phyloP scores from a whole-genome alignment of 2,329 filamentous ascomycete species.

The Zarea fungicola region DNA sequence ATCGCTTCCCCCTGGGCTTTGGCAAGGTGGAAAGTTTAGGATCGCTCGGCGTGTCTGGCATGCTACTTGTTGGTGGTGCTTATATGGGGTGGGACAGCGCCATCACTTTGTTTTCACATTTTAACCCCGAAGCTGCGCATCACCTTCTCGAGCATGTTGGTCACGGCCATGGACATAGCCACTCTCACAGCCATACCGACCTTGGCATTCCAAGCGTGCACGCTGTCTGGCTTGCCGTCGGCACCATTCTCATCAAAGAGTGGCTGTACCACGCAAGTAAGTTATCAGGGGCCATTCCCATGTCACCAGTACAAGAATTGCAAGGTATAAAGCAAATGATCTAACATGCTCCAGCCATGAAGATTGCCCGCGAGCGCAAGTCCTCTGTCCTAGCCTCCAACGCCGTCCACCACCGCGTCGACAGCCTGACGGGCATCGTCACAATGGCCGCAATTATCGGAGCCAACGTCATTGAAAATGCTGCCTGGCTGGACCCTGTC shows the following conservation, averaged over 20 bases:
- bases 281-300: conserved; percentile 38
- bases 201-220: conserved; percentile 72
- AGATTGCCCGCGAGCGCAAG: conserved; percentile 87
- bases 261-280: conserved; percentile 95
- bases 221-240: conserved; percentile 88
- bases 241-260: conserved; percentile 88
- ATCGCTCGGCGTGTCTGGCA: conserved; percentile 84
- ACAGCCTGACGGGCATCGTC: conserved; percentile 91
- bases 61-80: conserved; percentile 81
- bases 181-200: conserved; percentile 44
- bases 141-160: conserved; percentile 55
- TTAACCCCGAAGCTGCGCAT: conserved; percentile 64
- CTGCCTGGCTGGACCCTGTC: conserved; percentile 89
- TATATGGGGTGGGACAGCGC: conserved; percentile 84
- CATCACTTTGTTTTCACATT: conserved; percentile 62
- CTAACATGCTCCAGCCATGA: conserved; percentile 64
- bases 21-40: conserved; percentile 98
- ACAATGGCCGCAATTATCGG: conserved; percentile 84
- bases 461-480: conserved; percentile 78
- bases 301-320: neutral
- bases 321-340: conserved; percentile 6
- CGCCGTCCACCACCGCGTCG: conserved; percentile 91
- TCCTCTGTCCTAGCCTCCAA: conserved; percentile 95
- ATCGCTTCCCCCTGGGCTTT: conserved; percentile 83
- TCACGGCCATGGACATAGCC: conserved; percentile 60